Conservation (phyloP, 1,284 basidiomycete species). For the Ustilago tritici region DNA sequence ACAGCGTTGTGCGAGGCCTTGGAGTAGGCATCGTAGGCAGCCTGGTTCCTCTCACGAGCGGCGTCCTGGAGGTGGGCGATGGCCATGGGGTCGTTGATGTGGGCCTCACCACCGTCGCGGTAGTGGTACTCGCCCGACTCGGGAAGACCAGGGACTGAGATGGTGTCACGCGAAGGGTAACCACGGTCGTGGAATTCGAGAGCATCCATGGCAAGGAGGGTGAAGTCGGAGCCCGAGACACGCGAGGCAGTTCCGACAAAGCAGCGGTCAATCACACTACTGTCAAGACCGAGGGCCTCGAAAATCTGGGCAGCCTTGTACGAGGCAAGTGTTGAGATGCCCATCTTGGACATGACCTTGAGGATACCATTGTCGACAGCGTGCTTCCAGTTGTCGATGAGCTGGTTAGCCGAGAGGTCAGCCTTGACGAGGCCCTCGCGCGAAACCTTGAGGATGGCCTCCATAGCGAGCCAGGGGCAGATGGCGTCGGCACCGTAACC, state of each 20-base stretch:
- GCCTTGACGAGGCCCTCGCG: slow-evolving; percentile 66
- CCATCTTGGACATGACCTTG: slow-evolving; percentile 69
- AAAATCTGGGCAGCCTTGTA: slow-evolving; percentile 69
- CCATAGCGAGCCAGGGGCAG: slow-evolving; percentile 67
- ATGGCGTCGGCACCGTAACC: slow-evolving; percentile 68
- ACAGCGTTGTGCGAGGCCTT: slow-evolving; percentile 63
- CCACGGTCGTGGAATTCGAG: slow-evolving; percentile 67
- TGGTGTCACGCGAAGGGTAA: slow-evolving; percentile 61
- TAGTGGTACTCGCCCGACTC: slow-evolving; percentile 68
- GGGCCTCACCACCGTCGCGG: slow-evolving; percentile 66
- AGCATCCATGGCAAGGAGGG: slow-evolving; percentile 64
- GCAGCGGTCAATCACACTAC: slow-evolving; percentile 63
- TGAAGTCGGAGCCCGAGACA: slow-evolving; percentile 63
- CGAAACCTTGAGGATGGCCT: slow-evolving; percentile 66
- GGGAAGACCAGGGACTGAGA: slow-evolving; percentile 59
- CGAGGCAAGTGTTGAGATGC: slow-evolving; percentile 66
- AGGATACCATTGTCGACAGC: slow-evolving; percentile 65
- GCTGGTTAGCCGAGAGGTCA: slow-evolving; percentile 54
- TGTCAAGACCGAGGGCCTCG: slow-evolving; percentile 66
- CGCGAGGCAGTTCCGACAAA: slow-evolving; percentile 66
- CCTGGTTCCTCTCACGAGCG: slow-evolving; percentile 64
- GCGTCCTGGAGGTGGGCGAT: slow-evolving; percentile 68
- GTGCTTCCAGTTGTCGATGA: slow-evolving; percentile 62
- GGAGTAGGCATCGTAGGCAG: slow-evolving; percentile 63
- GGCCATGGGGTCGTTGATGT: slow-evolving; percentile 66